These are phyloP conservation scores for Rhinocladiella similis DNA, from an alignment of 2,329 filamentous ascomycete genomes.

Conservation along the genomic window DNA sequence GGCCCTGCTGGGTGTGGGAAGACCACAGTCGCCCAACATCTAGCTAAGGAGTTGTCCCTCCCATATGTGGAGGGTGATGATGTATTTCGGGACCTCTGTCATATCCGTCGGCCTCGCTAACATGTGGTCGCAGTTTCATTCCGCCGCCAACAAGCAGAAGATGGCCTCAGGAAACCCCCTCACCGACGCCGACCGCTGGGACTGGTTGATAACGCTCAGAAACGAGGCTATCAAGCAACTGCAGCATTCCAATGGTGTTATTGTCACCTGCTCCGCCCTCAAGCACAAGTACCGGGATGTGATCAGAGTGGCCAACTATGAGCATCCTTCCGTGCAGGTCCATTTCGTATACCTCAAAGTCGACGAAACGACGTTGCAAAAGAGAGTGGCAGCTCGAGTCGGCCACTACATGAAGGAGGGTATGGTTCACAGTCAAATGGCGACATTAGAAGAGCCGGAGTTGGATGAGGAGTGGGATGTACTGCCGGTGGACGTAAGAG, in stretches of 20 bases:
- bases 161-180: slow-evolving; percentile 83
- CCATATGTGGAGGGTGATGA: slow-evolving; percentile 78
- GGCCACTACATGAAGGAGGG: slow-evolving; percentile 93
- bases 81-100: slow-evolving; percentile 50
- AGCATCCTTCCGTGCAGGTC: slow-evolving; percentile 69
- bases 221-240: slow-evolving; percentile 55
- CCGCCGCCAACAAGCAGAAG: slow-evolving; percentile 77
- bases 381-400: slow-evolving; percentile 72
- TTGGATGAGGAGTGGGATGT: slow-evolving; percentile 69
- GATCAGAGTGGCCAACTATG: slow-evolving; percentile 77
- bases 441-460: slow-evolving; percentile 77
- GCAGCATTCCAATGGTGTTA: slow-evolving; percentile 67
- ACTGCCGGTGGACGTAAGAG: slow-evolving; percentile 64
- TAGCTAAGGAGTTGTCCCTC: slow-evolving; percentile 62
- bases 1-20: slow-evolving; percentile 79
- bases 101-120: slow-evolving; percentile 16
- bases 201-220: slow-evolving; percentile 83
- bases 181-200: slow-evolving; percentile 93
- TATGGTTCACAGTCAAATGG: slow-evolving; percentile 94
- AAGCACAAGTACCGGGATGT: slow-evolving; percentile 97
- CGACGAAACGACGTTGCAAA: slow-evolving; percentile 70
- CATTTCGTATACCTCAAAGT: slow-evolving; percentile 93
- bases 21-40: slow-evolving; percentile 68
- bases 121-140: slow-evolving; percentile 42
- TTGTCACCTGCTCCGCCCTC: slow-evolving; percentile 91